Conservation (phyloP, 139 green algal species). For the Coelastrella sp. region DNA sequence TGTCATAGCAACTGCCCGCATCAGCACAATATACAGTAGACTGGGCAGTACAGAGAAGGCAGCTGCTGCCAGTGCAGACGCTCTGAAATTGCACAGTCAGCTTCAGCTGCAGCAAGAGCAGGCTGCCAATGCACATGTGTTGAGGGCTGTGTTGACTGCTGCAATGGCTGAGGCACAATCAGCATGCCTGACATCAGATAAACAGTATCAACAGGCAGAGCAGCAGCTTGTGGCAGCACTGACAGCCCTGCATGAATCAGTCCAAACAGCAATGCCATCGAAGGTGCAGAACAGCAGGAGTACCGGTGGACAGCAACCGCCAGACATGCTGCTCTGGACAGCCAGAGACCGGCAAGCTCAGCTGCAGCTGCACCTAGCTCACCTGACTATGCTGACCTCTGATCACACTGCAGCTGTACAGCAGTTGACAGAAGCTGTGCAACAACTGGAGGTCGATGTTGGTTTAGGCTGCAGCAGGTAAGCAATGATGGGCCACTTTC, state of each 20-base stretch:
- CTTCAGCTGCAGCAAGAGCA: constrained; percentile 1
- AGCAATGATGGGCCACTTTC: too few species aligned
- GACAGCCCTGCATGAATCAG: neutral
- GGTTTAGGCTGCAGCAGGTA: neutral
- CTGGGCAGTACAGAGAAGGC: neutral
- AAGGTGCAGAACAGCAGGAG: neutral
- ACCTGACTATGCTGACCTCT: neutral
- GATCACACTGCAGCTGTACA: neutral
- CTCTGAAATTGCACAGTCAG: neutral
- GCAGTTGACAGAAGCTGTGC: neutral
- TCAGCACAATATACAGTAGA: constrained; percentile 10
- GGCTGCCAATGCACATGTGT: neutral
- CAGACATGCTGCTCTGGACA: constrained; percentile 19
- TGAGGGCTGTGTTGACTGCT: neutral
- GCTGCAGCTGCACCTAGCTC: constrained; percentile 15
- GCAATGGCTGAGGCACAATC: constrained; percentile 18
- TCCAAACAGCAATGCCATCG: neutral
- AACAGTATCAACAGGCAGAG: neutral
- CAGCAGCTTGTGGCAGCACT: neutral
- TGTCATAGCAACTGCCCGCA: neutral
- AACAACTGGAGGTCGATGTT: neutral
- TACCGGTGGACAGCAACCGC: neutral
- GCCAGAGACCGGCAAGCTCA: neutral
- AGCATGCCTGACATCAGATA: neutral
- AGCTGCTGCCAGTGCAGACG: constrained; percentile 1